Evolutionary conservation across 345 rosid species (phyloP), one percentile per base, ranked within the genome.

Genomic region (Atalantia buxifolia): DNA sequence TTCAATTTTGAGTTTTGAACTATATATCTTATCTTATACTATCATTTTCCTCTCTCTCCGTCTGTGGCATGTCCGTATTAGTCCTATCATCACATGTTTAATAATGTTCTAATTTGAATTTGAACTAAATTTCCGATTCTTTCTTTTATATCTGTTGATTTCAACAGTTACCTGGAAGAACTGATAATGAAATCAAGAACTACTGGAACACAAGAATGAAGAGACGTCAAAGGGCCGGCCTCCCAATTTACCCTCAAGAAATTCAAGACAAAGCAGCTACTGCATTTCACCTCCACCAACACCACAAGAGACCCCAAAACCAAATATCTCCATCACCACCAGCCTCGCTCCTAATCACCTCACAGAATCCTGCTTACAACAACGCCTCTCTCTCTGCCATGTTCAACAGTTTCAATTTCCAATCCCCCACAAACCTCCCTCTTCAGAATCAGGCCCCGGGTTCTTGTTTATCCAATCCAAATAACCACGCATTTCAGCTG

Each of bases 171-270:
- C 98, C 97, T 0, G 98, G 98, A 2, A 65, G 98, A 77, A 94
- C 98, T 5, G 97, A 94, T 70, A 94, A 94, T 75, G 98, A 94
- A 81, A 94, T 94, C 72, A 94, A 94, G 72, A 94, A 94, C 79
- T 94, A 86, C 80, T 94, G 98, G 98, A 94, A 94, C 76, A 91
- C 98, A 0, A 86, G 97, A 68, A 82, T 85, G 86, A 94, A 92
- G 87, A 86, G 97, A 81, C 88, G 89, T 12, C 94, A 89, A 45
- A 77, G 95, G 86, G 91, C 97, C 2, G 90, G 92, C 21, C 78
- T 91, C 65, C 98, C 97, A 18, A 77, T 92, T 38, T 91, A 91
- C 83, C 94, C 98, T 56, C 89, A 86, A 68, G 90, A 91, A 53
- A 61, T 76, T 53, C 82, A 81, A 77, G 86, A 83, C 55, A 81